Evolutionary conservation across 1,284 basidiomycete genomes (phyloP).

Genomic region (Tetrapyrgos nigripes): DNA sequence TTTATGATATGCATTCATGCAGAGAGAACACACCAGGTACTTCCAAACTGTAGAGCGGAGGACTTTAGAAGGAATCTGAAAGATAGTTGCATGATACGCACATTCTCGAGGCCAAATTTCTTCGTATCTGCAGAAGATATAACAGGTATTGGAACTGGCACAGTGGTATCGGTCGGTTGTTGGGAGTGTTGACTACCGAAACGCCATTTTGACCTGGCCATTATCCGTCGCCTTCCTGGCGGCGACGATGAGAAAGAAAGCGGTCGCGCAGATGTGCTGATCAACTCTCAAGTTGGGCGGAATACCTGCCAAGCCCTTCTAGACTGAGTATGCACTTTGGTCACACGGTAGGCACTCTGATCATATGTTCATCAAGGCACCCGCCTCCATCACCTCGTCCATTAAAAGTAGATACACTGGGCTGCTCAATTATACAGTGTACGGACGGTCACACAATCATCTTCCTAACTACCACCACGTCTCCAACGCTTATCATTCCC

Average conservation of each 20-base stretch:
- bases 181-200: constrained; percentile 14
- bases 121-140: constrained; percentile 71
- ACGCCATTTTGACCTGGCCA: constrained; percentile 54
- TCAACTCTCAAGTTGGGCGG: neutral
- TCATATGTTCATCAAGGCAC: neutral
- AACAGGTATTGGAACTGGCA: constrained; percentile 37
- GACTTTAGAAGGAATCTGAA: constrained; percentile 10
- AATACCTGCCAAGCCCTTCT: neutral
- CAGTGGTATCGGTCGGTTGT: constrained; percentile 5
- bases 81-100: constrained; percentile 49
- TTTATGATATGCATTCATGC: neutral
- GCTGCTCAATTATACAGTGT: too few relatives aligned
- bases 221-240: constrained; percentile 28
- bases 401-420: neutral
- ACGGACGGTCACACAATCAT: constrained; percentile 7
- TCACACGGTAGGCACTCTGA: too few relatives aligned
- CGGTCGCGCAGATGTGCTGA: constrained; percentile 8
- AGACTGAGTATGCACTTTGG: too few relatives aligned
- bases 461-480: constrained; percentile 15
- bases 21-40: constrained; percentile 28
- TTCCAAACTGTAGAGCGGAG: constrained; percentile 45
- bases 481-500: constrained; percentile 19
- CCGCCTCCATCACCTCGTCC: neutral
- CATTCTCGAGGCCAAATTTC: constrained; percentile 93
- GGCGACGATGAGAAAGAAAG: constrained; percentile 6